A percentile compares a stretch with the other conserved stretches of the same genome.
These are phyloP conservation scores for Aphanomyces euteiches DNA, from an alignment of 352 stramenopile species.

Conservation along the genomic window DNA sequence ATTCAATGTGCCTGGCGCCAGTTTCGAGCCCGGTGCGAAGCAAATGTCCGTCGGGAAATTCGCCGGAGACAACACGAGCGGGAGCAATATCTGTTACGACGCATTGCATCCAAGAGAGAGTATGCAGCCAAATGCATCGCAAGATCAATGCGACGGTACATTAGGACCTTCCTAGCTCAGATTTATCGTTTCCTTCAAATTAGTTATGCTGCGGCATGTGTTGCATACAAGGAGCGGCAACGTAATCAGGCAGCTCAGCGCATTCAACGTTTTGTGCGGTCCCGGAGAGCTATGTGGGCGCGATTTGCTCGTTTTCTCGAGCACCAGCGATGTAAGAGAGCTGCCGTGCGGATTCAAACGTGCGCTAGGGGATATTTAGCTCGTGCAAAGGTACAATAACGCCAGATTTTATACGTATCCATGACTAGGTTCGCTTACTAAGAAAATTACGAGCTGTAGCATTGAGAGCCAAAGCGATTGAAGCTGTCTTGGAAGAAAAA, in stretches of 20 bases:
- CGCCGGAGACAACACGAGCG: neutral
- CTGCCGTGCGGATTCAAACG: neutral
- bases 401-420: neutral
- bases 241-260: neutral
- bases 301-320: slow-evolving; percentile 12
- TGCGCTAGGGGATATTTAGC: neutral
- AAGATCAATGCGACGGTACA: neutral
- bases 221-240: too few species aligned
- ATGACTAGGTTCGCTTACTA: neutral
- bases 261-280: slow-evolving; percentile 14
- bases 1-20: slow-evolving; percentile 14
- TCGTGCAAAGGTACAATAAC: neutral
- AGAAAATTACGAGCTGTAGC: slow-evolving; percentile 14
- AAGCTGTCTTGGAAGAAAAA: neutral
- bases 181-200: neutral
- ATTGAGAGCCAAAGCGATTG: neutral
- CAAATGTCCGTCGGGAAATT: neutral
- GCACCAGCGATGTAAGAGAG: neutral
- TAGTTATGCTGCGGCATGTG: neutral
- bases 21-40: neutral
- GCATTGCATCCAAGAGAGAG: neutral
- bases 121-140: slow-evolving; percentile 7
- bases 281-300: neutral
- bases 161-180: neutral
- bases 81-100: neutral